Evolutionary conservation across 768 basidiomycete species (phyloP).

Genomic region (Erythrobasidium yunnanense): DNA sequence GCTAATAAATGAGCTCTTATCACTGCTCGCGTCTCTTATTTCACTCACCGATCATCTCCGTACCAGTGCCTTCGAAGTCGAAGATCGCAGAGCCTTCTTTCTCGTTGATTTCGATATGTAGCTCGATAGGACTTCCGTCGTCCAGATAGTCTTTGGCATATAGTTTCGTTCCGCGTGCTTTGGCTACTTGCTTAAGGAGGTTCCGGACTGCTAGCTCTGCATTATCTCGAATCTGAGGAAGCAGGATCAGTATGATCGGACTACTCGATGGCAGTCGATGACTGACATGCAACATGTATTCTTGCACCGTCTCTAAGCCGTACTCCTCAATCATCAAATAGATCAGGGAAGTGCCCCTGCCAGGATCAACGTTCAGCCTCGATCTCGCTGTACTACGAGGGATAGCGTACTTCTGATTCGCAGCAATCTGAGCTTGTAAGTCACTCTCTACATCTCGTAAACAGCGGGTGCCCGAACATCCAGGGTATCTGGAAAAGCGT

Average conservation of each 20-base stretch:
- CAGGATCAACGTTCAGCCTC: slow-evolving; percentile 3
- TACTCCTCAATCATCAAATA: slow-evolving; percentile 66
- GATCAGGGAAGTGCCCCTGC: slow-evolving; percentile 28
- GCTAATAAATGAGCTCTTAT: too few relatives aligned
- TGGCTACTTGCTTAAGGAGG: slow-evolving; percentile 63
- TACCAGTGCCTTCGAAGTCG: slow-evolving; percentile 54
- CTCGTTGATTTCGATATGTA: slow-evolving; percentile 67
- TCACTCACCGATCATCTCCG: slow-evolving; percentile 41
- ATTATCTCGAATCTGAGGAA: slow-evolving; percentile 63
- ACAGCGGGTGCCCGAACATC: slow-evolving; percentile 76
- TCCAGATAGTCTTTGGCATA: slow-evolving; percentile 59
- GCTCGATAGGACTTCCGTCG: slow-evolving; percentile 42
- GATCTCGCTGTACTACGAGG: slow-evolving; percentile 59
- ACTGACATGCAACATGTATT: slow-evolving; percentile 33
- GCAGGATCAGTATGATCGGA: not conserved
- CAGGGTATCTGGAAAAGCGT: slow-evolving; percentile 50
- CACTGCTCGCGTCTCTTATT: too few relatives aligned
- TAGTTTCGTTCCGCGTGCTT: slow-evolving; percentile 57
- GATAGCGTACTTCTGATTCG: slow-evolving; percentile 74
- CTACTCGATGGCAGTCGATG: not conserved
- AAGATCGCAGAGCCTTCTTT: slow-evolving; percentile 63
- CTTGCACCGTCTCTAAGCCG: slow-evolving; percentile 66
- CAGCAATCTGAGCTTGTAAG: slow-evolving; percentile 85
- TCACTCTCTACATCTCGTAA: slow-evolving; percentile 84
- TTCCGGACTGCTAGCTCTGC: slow-evolving; percentile 78